Evolutionary conservation across 768 basidiomycete genomes (phyloP), one percentile per base, ranked within the genome.

Genomic region (Hypholoma fasciculare): DNA sequence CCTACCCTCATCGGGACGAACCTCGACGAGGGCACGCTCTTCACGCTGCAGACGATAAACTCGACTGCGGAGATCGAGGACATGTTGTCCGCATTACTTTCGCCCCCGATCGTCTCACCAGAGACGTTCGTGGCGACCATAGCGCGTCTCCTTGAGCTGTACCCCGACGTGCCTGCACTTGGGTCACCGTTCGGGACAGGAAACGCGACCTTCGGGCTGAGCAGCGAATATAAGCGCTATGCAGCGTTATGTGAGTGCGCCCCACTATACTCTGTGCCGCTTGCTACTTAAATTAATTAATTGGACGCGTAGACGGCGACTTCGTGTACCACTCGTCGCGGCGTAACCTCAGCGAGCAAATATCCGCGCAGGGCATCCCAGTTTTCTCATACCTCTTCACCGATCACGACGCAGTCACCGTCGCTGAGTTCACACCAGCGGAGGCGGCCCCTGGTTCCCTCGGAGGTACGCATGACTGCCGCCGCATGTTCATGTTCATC

Each of bases 131-230:
- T 44, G 7, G 42, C 39, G 7, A 66, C 61, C 1, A 53, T 70
- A 3, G 60, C 70, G 6, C 34, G 50, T 7, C 27, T 77, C 0
- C 46, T 77, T 0, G 52, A 72, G 13, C 57, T 77, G 6, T 81
- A 81, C 61, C 78, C 78, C 1, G 63, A 77, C 46, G 61, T 65
- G 20, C 73, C 79, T n/a, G 65, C 76, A 3, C 54, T 69, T 26
- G 79, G 79, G 1, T 74, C 77, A 0, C 80, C 80, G 0, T 82
- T 73, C 54, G 67, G 67, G 2, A 81, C 79, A 2, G 78, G 79
- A 3, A 71, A 75, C 52, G 61, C 76, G 20, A 75, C 76, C 0
- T 80, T 79, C 57, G 78, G 78, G 0, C 57, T 75, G 16, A 59
- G 57, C 16, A 39, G 49, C 23, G 47, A 64, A 14, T 76, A 65